Evolutionary conservation across 2,329 filamentous ascomycete genomes (phyloP).

Genomic region (Fusarium sp.): DNA sequence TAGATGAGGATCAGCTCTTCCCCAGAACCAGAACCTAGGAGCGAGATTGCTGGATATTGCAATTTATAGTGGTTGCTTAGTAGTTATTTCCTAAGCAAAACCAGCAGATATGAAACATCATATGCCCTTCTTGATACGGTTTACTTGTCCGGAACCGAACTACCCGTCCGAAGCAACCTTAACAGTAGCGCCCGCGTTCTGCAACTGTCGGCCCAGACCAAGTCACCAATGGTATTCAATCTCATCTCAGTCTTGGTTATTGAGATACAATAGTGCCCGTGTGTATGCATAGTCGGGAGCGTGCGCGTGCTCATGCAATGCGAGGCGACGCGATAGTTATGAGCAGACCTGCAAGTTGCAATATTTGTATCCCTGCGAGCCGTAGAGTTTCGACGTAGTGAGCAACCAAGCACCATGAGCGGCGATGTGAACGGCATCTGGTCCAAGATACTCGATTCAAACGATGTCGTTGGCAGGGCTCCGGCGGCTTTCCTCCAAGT

Average conservation of each 20-base stretch:
- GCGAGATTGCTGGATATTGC: conserved; percentile 7
- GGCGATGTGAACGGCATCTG: conserved; percentile 19
- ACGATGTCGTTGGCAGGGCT: conserved; percentile 1
- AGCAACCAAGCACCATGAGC: conserved; percentile 7
- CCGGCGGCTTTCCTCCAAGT: not conserved
- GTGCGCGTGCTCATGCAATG: conserved; percentile 21
- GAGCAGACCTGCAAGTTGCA: conserved; percentile 24
- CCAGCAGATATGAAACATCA: not conserved
- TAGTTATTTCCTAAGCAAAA: not conserved
- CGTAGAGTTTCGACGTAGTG: conserved; percentile 30
- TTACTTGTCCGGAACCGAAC: conserved; percentile 14
- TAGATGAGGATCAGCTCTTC: conserved; percentile 32
- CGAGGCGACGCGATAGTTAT: conserved; percentile 25
- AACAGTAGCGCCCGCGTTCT: conserved; percentile 34
- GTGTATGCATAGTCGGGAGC: conserved; percentile 4
- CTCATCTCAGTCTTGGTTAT: conserved; percentile 16
- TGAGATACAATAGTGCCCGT: not conserved
- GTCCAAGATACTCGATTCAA: not conserved
- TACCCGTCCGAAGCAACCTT: conserved; percentile 16
- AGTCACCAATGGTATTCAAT: conserved; percentile 22
- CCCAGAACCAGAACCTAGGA: conserved; percentile 5
- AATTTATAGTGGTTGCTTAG: not conserved
- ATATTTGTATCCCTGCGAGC: conserved; percentile 25
- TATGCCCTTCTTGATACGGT: not conserved
- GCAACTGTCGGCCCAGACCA: conserved; percentile 43